Evolutionary conservation across 2,329 filamentous ascomycete species (phyloP).

Genomic region (Beauveria bassiana): DNA sequence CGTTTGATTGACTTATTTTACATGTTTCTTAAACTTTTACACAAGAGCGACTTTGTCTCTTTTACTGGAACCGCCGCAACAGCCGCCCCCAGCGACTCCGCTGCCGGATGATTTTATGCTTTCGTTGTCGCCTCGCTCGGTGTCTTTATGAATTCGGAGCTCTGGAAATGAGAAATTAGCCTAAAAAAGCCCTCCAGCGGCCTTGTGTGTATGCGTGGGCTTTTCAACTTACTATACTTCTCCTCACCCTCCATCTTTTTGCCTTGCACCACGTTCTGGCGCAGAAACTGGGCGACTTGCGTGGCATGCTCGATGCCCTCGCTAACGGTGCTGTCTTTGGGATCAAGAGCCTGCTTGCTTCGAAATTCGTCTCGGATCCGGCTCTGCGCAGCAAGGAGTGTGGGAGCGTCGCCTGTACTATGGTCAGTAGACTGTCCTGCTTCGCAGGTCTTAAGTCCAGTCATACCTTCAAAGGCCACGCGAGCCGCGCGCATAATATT

Average conservation of each 20-base stretch:
- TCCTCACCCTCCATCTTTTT: constrained; percentile 34
- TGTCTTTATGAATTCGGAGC: constrained; percentile 82
- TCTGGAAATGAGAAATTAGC: constrained; percentile 39
- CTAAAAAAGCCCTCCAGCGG: no score
- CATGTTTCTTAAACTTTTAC: constrained; percentile 11
- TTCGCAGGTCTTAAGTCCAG: background rate
- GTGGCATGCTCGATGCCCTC: constrained; percentile 70
- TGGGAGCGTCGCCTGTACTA: constrained; percentile 56
- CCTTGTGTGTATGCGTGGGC: no score
- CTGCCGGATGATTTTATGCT: constrained; percentile 57
- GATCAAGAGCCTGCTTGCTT: constrained; percentile 51
- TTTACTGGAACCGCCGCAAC: constrained; percentile 16
- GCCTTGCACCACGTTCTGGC: constrained; percentile 86
- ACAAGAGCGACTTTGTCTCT: background rate
- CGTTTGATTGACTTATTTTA: constrained; percentile 11
- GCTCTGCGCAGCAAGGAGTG: constrained; percentile 61
- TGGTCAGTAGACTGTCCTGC: background rate
- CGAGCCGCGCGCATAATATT: constrained; percentile 71
- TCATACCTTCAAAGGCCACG: constrained; percentile 73
- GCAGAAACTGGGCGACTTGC: constrained; percentile 71
- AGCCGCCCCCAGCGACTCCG: constrained; percentile 21
- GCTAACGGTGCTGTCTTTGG: constrained; percentile 49
- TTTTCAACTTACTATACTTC: constrained; percentile 50
- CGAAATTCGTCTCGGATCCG: constrained; percentile 71
- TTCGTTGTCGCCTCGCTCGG: constrained; percentile 88